Base-by-base conservation (phyloP, 352 stramenopile species). In the Phytophthora pluvialis region DNA sequence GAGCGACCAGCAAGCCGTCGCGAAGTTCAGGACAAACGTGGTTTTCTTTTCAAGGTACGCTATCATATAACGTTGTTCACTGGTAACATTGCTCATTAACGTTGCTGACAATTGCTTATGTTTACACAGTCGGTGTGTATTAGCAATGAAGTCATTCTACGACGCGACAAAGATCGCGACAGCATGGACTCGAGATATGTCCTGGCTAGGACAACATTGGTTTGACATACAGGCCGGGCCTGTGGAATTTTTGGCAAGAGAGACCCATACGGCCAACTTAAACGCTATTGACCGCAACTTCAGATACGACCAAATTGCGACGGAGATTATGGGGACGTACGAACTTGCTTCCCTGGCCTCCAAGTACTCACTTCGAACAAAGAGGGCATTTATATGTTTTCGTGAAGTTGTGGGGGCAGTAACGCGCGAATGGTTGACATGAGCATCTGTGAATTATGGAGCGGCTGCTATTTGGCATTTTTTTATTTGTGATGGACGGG, bases 401-500 rank as follows among this genome's bases (percentile, higher is more conserved):
- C 42, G 42, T 5, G 21, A 32, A 50, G 18, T 51, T 33, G 31
- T 60, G 2, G 40, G 52, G 13, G 40, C 40, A n/a, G 11, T 45
- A 7, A 5, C 16, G 4, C 52, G 18, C 8, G 29, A 60, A 15
- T 60, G 29, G 16, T 38, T 60, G 5, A 44, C 52, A 10, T 28
- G 39, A 15, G 39, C 39, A 9, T 28, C 16, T 26, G 29, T 60
- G 9, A 59, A 59, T 42, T 59, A 43, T 33, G 39, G 26, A 5
- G 18, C 49, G 38, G 3, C 15, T 0, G 51, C 38, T 5, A 49
- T 59, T 33, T 59, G 39, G n/a, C n/a, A n/a, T n/a, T n/a, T n/a
- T n/a, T n/a, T n/a, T n/a, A n/a, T n/a, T n/a, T n/a, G n/a, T n/a
- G 51, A 49, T 18, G 51, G 39, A 25, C 3, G 38, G 5, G 15